Conservation (phyloP, 2,329 filamentous ascomycete species). For the Colletotrichum orbiculare region DNA sequence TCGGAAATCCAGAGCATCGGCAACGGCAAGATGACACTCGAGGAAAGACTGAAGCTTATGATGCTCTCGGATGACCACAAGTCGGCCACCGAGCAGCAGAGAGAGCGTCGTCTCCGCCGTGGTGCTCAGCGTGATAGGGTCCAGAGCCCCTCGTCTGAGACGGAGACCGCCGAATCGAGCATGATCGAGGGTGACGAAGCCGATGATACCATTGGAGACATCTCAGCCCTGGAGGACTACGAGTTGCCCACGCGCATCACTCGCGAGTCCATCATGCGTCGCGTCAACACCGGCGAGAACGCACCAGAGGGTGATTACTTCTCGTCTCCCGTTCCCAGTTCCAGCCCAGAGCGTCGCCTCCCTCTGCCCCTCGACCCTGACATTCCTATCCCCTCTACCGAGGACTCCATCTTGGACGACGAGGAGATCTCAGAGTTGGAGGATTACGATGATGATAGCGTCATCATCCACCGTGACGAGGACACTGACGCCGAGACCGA, state of each 20-base stretch:
- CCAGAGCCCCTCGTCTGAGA: slow-evolving; percentile 56
- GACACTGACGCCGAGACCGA: slow-evolving; percentile 74
- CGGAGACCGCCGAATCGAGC: slow-evolving; percentile 45
- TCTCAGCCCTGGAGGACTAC: slow-evolving; percentile 70
- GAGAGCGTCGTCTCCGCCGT: slow-evolving; percentile 76
- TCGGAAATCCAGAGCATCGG: slow-evolving; percentile 82
- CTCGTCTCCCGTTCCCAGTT: slow-evolving; percentile 69
- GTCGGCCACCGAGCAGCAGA: slow-evolving; percentile 72
- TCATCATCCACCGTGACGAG: slow-evolving; percentile 76
- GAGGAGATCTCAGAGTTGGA: slow-evolving; percentile 49
- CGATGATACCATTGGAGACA: slow-evolving; percentile 69
- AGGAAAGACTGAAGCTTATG: slow-evolving; percentile 89
- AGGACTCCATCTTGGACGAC: slow-evolving; percentile 69
- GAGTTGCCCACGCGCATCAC: slow-evolving; percentile 84
- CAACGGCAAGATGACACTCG: slow-evolving; percentile 81
- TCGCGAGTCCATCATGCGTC: slow-evolving; percentile 90
- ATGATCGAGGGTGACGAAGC: slow-evolving; percentile 59
- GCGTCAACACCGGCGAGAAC: slow-evolving; percentile 75
- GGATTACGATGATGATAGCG: slow-evolving; percentile 63
- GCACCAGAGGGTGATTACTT: slow-evolving; percentile 71
- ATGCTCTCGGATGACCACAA: slow-evolving; percentile 80
- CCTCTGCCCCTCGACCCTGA: slow-evolving; percentile 81
- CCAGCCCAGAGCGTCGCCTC: slow-evolving; percentile 57
- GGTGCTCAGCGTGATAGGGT: slow-evolving; percentile 64
- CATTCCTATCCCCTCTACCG: slow-evolving; percentile 87